Evolutionary conservation across 768 basidiomycete species (phyloP), one percentile per base, ranked within the genome.

Genomic region (Amanita jacksonii): DNA sequence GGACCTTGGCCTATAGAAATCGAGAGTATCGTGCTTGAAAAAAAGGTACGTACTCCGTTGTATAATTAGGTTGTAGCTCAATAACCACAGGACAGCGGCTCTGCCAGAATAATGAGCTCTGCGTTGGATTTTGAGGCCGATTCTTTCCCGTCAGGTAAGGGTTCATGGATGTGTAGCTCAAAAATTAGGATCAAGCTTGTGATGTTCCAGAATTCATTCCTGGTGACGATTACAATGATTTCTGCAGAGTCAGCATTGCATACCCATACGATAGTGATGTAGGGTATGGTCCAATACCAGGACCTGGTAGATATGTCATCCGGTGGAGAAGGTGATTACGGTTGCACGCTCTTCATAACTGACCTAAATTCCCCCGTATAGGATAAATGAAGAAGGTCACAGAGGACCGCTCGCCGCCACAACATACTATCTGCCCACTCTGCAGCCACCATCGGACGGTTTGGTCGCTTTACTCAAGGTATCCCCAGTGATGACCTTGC

Each of bases 391-490:
- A 5, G 56, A 69, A 35, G 74, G 72, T 2, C 57, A 64, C 20
- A 61, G 59, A 19, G 75, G 76, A 1, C 58, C 71, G 0, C 55
- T 59, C 13, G 65, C 75, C 10, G 73, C 63, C 5, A 82, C 74
- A 9, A 60, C 51, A 25, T 65, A 83, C 48, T 55, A 70, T 2
- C 62, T 91, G n/a, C 88, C 89, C 0, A 45, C 67, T 3, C 66
- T 92, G 8, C 62, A 57, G 16, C 77, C 77, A 2, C 85, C 81
- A 3, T 57, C 64, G 1, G 77, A 86, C 30, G 72, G 66, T 5
- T 60, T 94, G 20, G 60, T 84, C 25, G 87, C 85, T 3, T 64
- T 83, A 2, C 65, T 92, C 4, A 61, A 70, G 45, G 66, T 78
- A 2, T 83, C 87, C 0, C 64, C 84, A 0, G 68, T 62, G 2